A percentile compares a stretch with the other conserved stretches of the same genome.
These are phyloP conservation scores for Ophiostoma australiae DNA, from an alignment of 2,329 filamentous ascomycete genomes.

Conservation along the genomic window DNA sequence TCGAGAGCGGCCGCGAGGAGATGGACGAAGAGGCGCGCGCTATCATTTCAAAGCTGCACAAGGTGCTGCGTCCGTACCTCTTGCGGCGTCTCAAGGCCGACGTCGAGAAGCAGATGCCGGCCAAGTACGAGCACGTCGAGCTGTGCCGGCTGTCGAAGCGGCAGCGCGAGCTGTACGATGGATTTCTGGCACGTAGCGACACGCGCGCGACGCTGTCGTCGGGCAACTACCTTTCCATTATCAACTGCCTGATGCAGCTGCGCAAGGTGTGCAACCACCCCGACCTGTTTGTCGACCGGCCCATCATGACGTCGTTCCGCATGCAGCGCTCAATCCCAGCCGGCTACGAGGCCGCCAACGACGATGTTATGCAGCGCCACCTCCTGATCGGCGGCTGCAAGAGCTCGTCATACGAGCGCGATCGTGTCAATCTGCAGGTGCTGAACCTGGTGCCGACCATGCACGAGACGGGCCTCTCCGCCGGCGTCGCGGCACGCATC, in stretches of 20 bases:
- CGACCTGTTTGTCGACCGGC: conserved; percentile 90
- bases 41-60: conserved; percentile 89
- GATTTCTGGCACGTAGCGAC: conserved; percentile 85
- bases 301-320: conserved; percentile 94
- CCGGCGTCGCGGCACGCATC: conserved; percentile 46
- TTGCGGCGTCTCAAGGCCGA: conserved; percentile 88
- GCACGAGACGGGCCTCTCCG: conserved; percentile 64
- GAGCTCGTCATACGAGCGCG: neutral
- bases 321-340: conserved; percentile 75
- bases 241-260: conserved; percentile 96
- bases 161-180: conserved; percentile 92
- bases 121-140: conserved; percentile 94
- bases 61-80: conserved; percentile 86
- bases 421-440: conserved; percentile 63
- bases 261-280: conserved; percentile 98
- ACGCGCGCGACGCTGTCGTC: conserved; percentile 84
- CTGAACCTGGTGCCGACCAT: conserved; percentile 72
- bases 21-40: conserved; percentile 90
- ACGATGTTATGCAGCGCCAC: conserved; percentile 62
- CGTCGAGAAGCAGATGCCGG: conserved; percentile 98
- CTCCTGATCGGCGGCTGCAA: conserved; percentile 37
- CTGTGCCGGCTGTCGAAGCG: conserved; percentile 93
- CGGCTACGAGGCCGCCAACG: conserved; percentile 63
- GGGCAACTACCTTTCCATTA: conserved; percentile 95
- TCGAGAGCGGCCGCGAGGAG: conserved; percentile 88